Base-by-base conservation (phyloP, 2,329 filamentous ascomycete genomes). In the Sarocladiaceae sp. region DNA sequence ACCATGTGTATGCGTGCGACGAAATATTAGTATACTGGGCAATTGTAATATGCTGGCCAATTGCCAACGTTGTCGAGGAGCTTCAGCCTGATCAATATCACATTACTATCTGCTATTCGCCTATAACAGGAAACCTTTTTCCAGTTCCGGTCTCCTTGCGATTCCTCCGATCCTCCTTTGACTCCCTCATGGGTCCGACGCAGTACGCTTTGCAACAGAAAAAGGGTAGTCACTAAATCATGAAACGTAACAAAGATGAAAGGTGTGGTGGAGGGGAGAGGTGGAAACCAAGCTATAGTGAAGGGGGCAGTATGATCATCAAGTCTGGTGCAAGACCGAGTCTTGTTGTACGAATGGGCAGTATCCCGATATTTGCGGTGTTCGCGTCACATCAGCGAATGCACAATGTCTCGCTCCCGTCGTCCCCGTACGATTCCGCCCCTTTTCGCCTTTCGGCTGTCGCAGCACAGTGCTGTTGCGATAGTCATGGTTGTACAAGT, bases 401-500 rank as follows among this genome's bases (percentile, higher is more conserved):
- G 23, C 13, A 28, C 20, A n/a, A 26, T 44, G 23, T 23, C 40
- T 26, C 18, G 35, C 4, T 44, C n/a, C 10, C 15, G 20, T 40
- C 18, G 17, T 40, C 8, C 6, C 37, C 37, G 17, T 12, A 4
- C 23, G 35, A 17, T 10, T 40, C 40, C 40, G 12, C 23, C 40
- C 4, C 40, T 11, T n/a, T 26, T 23, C 15, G 22, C 23, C 8
- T 44, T n/a, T n/a, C n/a, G n/a, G n/a, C 40, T 23, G 13, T 23
- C 17, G 17, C 6, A 7, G 23, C 8, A 28, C 40, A 22, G 3
- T n/a, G 25, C 23, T 28, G 40, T 28, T 25, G 40, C 28, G 13
- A 26, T 44, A 23, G 40, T 44, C 40, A 44, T 26, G 22, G 15
- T 44, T 44, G 40, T 26, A 44, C 40, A 44, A 26, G 40, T 23